Conservation (phyloP, 805 yeast species). For the Monosporozyma solicola region DNA sequence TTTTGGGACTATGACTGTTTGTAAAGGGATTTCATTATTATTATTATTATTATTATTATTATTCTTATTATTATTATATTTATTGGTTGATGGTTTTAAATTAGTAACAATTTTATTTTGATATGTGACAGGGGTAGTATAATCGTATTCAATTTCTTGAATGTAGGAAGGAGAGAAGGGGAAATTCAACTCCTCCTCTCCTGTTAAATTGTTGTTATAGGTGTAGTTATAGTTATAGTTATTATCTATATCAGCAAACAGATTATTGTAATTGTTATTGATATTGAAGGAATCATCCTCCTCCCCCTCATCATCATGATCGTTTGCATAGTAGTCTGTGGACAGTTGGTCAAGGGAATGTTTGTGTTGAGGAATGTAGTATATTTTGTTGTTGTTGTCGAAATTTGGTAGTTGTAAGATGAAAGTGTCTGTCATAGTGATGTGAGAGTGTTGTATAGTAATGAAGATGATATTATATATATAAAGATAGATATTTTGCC, state of each 20-base stretch:
- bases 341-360: background rate
- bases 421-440: background rate
- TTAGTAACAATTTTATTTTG: background rate
- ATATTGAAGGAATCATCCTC: background rate
- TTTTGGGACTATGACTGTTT: background rate
- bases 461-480: background rate
- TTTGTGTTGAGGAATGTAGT: background rate
- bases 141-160: conserved; percentile 1
- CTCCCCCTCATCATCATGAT: too few species aligned
- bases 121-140: background rate
- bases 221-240: too few species aligned
- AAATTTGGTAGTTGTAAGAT: background rate
- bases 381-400: background rate
- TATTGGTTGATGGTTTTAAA: too few species aligned
- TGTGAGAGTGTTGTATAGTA: background rate
- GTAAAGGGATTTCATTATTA: background rate
- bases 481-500: background rate
- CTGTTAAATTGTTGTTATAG: too few species aligned
- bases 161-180: conserved; percentile 1
- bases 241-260: background rate
- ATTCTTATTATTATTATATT: background rate
- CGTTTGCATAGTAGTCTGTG: too few species aligned
- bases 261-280: background rate
- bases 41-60: background rate
- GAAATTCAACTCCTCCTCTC: background rate